Conservation (phyloP, 306 rosid species). For the Fragaria ananassa region DNA sequence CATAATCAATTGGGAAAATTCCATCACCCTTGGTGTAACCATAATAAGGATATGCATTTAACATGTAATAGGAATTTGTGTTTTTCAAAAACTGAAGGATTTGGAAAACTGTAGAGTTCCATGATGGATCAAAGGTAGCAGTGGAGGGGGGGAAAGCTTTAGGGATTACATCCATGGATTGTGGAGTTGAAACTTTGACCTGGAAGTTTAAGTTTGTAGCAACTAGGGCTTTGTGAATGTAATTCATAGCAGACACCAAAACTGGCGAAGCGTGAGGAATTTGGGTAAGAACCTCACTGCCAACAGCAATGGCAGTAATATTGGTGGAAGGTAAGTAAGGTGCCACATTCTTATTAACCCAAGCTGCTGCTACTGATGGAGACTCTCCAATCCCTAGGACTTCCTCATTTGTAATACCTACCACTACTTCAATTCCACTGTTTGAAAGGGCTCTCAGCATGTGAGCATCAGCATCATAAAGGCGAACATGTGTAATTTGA, state of each 20-base stretch:
- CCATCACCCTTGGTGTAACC: constrained; percentile 72
- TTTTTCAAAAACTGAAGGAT: constrained; percentile 71
- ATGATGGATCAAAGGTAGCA: constrained; percentile 63
- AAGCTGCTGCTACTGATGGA: constrained; percentile 72
- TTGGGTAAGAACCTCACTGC: constrained; percentile 79
- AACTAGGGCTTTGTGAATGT: constrained; percentile 71
- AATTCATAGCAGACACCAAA: constrained; percentile 78
- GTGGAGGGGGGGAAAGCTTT: constrained; percentile 86
- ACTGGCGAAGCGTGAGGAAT: constrained; percentile 71
- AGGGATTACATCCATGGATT: constrained; percentile 73
- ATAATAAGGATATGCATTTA: constrained; percentile 70
- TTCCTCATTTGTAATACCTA: constrained; percentile 74
- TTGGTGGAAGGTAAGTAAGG: constrained; percentile 79
- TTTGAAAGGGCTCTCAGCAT: constrained; percentile 73
- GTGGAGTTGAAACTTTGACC: constrained; percentile 81
- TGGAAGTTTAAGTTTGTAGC: constrained; percentile 71
- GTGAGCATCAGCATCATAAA: constrained; percentile 67
- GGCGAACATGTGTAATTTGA: constrained; percentile 72
- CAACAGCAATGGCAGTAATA: constrained; percentile 82
- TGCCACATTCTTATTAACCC: constrained; percentile 76
- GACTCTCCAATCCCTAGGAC: constrained; percentile 68
- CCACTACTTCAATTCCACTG: constrained; percentile 67
- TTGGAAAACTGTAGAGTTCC: constrained; percentile 65
- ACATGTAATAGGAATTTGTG: constrained; percentile 75
- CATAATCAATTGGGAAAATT: constrained; percentile 83